Evolutionary conservation across 1,284 basidiomycete genomes (phyloP).

Genomic region (Vanrija sp.): DNA sequence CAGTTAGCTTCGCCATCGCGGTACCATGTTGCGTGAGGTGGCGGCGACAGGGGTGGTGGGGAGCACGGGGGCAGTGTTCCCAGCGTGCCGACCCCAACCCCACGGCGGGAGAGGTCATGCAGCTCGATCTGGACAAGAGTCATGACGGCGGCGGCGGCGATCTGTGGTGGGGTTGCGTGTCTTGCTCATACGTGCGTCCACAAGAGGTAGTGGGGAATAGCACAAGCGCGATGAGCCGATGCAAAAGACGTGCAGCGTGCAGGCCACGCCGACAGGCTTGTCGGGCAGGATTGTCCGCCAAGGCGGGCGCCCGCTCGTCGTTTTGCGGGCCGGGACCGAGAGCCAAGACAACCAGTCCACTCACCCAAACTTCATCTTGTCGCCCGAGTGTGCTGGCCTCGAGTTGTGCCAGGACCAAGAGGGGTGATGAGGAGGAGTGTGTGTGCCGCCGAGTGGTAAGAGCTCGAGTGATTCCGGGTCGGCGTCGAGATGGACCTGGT

Average conservation of each 20-base stretch:
- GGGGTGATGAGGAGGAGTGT: background rate
- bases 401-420: constrained; percentile 33
- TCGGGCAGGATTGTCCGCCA: background rate
- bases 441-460: background rate
- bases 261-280: too few relatives aligned
- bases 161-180: too few relatives aligned
- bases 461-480: constrained; percentile 7
- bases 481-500: constrained; percentile 9
- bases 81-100: too few relatives aligned
- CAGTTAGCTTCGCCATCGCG: too few relatives aligned
- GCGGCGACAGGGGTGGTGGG: background rate
- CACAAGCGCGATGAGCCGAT: too few relatives aligned
- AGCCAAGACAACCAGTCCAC: constrained; percentile 10
- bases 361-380: constrained; percentile 52
- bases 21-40: background rate
- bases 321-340: background rate
- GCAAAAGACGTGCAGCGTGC: too few relatives aligned
- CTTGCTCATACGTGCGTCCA: too few relatives aligned
- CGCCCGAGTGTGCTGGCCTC: constrained; percentile 22
- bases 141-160: too few relatives aligned
- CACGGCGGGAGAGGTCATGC: background rate
- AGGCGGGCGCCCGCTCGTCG: background rate
- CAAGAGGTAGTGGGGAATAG: too few relatives aligned
- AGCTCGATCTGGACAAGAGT: too few relatives aligned
- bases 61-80: constrained; percentile 12